Evolutionary conservation across 148 eudicot genomes (phyloP), one percentile per base, ranked within the genome.

Genomic region (Camellia japonica): DNA sequence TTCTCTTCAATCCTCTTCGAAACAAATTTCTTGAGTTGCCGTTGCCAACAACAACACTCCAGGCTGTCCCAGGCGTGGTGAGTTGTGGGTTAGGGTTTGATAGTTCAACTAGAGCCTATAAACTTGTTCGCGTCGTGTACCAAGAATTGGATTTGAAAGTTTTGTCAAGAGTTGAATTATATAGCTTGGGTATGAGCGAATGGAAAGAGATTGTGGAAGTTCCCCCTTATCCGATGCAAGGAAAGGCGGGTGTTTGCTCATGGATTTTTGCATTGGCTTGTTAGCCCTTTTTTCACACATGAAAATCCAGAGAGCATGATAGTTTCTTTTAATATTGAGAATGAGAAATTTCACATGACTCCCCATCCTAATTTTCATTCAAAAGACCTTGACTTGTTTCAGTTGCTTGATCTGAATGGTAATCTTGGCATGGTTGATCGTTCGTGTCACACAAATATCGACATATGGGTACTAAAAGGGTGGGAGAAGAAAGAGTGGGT

Each of bases 221-320:
- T 38, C 78, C 82, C 49, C 38, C 41, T 30, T 47, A 62, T 54
- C 43, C 71, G 12, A 59, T 19, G 0, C 19, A 15, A 14, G 82
- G 82, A 20, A 43, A 49, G 44, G 9, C 62, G 4, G 4, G 72
- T 80, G 1, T 80, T 59, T 44, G 77, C 76, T 55, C 52, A 80
- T 19, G 78, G 82, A 52, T 19, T 41, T 63, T 13, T 80, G 72
- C 52, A 73, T 73, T 80, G 82, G 82, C 58, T 80, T 13, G 61
- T 56, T 18, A 42, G 30, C 59, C 76, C 56, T 51, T 54, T 15
- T 15, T 4, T 23, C 13, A 16, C 4, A 1, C 46, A 11, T 14
- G 14, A 4, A 6, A 55, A 23, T 7, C 12, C 23, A 46, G 43
- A 23, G 14, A 30, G 61, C 19, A 12, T 38, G 41, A 23, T 73